Evolutionary conservation across 768 basidiomycete genomes (phyloP), one percentile per base, ranked within the genome.

Genomic region (Mycena rosella): DNA sequence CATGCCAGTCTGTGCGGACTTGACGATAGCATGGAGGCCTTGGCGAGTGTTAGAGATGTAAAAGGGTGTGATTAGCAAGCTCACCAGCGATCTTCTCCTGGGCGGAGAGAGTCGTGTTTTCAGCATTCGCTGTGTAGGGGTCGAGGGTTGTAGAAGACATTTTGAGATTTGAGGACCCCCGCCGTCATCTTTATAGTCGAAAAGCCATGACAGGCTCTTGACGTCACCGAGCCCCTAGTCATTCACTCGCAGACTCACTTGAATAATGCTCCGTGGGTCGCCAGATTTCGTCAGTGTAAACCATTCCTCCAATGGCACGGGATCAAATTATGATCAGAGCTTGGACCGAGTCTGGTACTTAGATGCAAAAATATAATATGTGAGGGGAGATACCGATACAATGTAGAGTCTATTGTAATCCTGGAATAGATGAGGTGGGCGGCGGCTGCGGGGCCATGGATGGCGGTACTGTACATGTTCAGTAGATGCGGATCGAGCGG

Each of bases 41-140:
- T 30, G 20, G 1, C 30, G 22, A 1, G 14, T 44, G 51, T 55
- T 36, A 32, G 26, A 11, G 36, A 24, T 49, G 24, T 13, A 27
- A 42, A 30, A n/a, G 36, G 29, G 32, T 0, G 7, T 54, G 30
- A 26, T 6, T 2, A 26, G 15, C 3, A 32, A 29, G 63, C 76
- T n/a, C 59, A 87, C 91, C 90, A 60, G 83, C 75, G 38, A 94
- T 89, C 78, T 91, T 94, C 74, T 93, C 87, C 72, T 88, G 84
- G 14, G 87, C 83, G 6, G 87, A 82, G 52, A 86, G 79, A 66
- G 84, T 76, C 59, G 84, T 82, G 74, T 87, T 89, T 72, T 91
- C 87, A 18, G 91, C 88, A 58, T 88, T 81, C 60, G 85, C 80
- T 72, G 89, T 87, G 81, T 91, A 95, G 9, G 94, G 91, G 79